Base-by-base conservation (phyloP, 208 protist genomes). In the Wallacemonas collosoma region DNA sequence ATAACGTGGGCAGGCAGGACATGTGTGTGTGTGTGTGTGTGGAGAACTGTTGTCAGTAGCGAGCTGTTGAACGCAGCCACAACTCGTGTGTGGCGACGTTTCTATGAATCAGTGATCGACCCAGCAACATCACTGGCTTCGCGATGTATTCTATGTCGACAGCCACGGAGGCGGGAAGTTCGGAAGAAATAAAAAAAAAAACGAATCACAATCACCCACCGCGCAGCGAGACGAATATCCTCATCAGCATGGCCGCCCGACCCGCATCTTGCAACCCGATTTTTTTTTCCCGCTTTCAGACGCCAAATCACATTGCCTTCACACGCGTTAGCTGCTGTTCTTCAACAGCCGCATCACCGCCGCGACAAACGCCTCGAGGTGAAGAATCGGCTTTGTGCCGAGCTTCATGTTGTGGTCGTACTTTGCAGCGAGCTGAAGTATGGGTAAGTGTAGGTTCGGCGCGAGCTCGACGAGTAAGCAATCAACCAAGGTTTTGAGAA, bases 291-390 rank as follows among this genome's bases (percentile, higher is more conserved):
- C 26, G 26, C 26, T 58, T 58, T 58, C 26, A n/a, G 6, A 26
- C 53, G 53, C 53, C 26, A 6, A 50, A 6, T 14, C 45, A 50
- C 45, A 50, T 1, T 50, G 8, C 45, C 45, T 26, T 26, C 26
- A 26, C 26, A 26, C 26, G 39, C 70, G 57, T 36, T 65, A 65
- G 36, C 14, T n/a, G 60, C 12, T 65, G 60, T 48, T 48, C 67
- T 97, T 97, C 12, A 95, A 65, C n/a, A 92, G 72, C 71, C 88
- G 79, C 93, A 97, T 97, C 5, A 94, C 89, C 26, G 79, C 81
- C 0, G 93, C 90, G 7, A 97, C 78, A 79, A 99, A 99, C 0
- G 99, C 99, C 80, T 99, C 99, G 8, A 99, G 75, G 79, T 99
- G 99, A 48, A 99, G 94, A 60, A 99, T 99, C 40, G 96, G 87